A percentile compares a stretch with the other conserved stretches of the same genome.
Conservation (phyloP, 768 basidiomycete genomes). For the Polyporus arcularius region DNA sequence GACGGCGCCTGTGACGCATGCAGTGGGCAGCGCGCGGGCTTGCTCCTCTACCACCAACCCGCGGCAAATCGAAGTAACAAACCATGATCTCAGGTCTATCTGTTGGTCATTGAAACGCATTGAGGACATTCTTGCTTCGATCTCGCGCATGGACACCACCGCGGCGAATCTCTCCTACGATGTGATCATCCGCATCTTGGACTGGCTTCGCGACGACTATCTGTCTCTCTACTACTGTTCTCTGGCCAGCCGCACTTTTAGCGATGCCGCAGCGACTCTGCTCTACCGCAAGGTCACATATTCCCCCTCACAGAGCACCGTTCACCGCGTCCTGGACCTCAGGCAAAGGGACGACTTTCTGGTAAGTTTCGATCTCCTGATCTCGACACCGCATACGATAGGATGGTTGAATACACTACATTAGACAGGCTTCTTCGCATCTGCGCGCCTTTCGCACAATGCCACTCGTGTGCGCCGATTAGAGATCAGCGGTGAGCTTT, state of each 20-base stretch:
- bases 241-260: constrained; percentile 49
- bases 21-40: background rate
- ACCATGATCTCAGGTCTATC: too few relatives aligned
- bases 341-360: constrained; percentile 34
- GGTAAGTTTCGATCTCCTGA: constrained; percentile 27
- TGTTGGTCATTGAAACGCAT: too few relatives aligned
- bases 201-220: constrained; percentile 36
- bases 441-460: constrained; percentile 17
- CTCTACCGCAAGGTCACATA: constrained; percentile 50
- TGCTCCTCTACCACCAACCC: background rate
- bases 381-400: background rate
- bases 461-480: constrained; percentile 8
- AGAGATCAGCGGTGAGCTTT: constrained; percentile 9
- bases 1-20: background rate
- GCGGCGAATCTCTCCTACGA: constrained; percentile 12
- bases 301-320: constrained; percentile 35
- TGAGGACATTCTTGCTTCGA: too few relatives aligned
- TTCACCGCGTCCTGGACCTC: constrained; percentile 32
- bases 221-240: constrained; percentile 41
- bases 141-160: background rate
- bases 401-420: background rate
- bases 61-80: background rate
- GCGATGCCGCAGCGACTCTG: constrained; percentile 42
- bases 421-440: constrained; percentile 9
- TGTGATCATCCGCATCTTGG: constrained; percentile 30